These are phyloP conservation scores for Tetragonia tetragonoides DNA, from an alignment of 148 eudicot genomes.

Conservation along the genomic window DNA sequence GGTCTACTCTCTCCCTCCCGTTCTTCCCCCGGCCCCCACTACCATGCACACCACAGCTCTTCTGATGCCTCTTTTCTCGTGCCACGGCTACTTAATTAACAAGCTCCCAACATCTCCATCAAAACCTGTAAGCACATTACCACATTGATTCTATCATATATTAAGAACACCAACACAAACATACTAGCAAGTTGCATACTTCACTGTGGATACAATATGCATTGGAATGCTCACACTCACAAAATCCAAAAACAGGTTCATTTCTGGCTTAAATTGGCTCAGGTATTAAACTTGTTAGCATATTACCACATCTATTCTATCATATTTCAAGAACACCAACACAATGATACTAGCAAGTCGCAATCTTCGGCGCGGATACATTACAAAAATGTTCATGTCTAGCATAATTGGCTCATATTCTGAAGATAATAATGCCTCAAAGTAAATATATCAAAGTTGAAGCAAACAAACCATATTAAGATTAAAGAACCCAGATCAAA, in stretches of 20 bases:
- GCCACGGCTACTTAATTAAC: background rate
- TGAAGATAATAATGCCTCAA: background rate
- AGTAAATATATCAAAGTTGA: background rate
- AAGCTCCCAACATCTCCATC: background rate
- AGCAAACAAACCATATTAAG: background rate
- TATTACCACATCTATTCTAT: no score
- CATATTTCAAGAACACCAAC: no score
- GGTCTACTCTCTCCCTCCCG: background rate
- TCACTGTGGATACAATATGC: background rate
- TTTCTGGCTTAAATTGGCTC: background rate
- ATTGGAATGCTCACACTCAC: no score
- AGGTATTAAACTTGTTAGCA: no score
- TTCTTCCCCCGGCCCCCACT: background rate
- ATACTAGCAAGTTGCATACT: background rate
- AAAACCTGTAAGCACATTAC: slow-evolving; percentile 11
- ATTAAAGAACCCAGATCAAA: background rate
- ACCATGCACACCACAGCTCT: no score
- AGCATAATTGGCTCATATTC: background rate
- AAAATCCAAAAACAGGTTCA: background rate
- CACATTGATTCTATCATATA: background rate
- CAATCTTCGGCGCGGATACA: no score
- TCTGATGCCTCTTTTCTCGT: background rate
- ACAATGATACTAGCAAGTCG: no score
- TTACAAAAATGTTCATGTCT: background rate
- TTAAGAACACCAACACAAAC: background rate